Conservation (phyloP, 805 yeast species). For the Candida glaebosa region DNA sequence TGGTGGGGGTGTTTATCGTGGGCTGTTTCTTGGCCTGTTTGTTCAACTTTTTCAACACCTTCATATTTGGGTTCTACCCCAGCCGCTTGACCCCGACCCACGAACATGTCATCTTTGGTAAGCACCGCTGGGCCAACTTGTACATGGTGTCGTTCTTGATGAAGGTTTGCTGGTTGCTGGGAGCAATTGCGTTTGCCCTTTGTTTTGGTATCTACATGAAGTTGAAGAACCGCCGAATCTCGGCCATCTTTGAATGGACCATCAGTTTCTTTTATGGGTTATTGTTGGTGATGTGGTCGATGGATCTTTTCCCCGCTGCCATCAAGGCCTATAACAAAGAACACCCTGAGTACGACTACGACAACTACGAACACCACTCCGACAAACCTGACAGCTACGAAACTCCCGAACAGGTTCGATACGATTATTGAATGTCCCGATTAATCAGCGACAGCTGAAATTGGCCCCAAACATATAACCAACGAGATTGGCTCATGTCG, state of each 20-base stretch:
- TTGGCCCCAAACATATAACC: too few species aligned
- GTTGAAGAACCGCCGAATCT: slow-evolving; percentile 35
- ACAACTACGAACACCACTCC: background rate
- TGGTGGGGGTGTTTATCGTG: slow-evolving; percentile 72
- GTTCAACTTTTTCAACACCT: slow-evolving; percentile 34
- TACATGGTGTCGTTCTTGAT: slow-evolving; percentile 47
- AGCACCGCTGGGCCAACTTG: slow-evolving; percentile 32
- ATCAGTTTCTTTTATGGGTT: slow-evolving; percentile 83
- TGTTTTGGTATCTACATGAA: slow-evolving; percentile 53
- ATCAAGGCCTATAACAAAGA: slow-evolving; percentile 23
- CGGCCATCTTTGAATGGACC: slow-evolving; percentile 81
- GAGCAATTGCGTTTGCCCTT: slow-evolving; percentile 66
- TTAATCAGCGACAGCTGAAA: too few species aligned
- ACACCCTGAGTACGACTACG: background rate
- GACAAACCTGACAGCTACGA: background rate
- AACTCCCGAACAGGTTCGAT: background rate
- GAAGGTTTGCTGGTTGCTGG: slow-evolving; percentile 62
- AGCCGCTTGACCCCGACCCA: slow-evolving; percentile 34
- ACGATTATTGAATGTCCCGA: too few species aligned
- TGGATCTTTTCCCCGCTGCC: slow-evolving; percentile 69
- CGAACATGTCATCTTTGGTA: slow-evolving; percentile 38
- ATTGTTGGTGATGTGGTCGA: slow-evolving; percentile 56
- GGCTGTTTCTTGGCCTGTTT: slow-evolving; percentile 52
- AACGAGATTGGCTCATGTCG: too few species aligned
- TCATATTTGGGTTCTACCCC: slow-evolving; percentile 38